Evolutionary conservation across 805 yeast genomes (phyloP), one percentile per base, ranked within the genome.

Genomic region (Blastobotrys robertii): DNA sequence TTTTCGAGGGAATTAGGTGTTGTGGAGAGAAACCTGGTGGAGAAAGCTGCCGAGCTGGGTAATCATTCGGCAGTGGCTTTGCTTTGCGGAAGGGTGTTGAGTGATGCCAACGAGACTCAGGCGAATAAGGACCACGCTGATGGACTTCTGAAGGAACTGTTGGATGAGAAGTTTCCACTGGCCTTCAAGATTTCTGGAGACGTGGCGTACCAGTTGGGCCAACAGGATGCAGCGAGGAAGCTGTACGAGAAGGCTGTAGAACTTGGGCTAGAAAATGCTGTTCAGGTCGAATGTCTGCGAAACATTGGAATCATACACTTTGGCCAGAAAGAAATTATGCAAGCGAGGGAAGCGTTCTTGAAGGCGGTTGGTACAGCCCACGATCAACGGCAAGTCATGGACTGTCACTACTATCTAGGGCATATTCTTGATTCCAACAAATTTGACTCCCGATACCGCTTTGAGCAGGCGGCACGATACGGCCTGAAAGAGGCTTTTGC

Each of bases 111-210:
- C 2, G 62, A 63, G 1, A 45, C 67, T 0, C 56, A 62, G 8
- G 84, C 76, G 2, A 95, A 85, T 53, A 73, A 70, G 49, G 51
- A 52, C 2, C 72, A 80, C 56, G 95, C 95, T 0, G 73, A 72
- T 44, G 57, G 65, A 19, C 73, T 86, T 37, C 70, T 87, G 5
- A 65, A 66, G 30, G 66, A 77, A 33, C 64, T 88, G 14, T 68
- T 79, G 41, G 70, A 75, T 34, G 43, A 72, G 39, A 69, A 77
- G 11, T 90, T 85, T 56, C 87, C 94, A 0, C 63, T 85, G 38
- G 81, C 84, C 0, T 72, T 80, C 55, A 87, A 87, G 59, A 65
- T 84, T 51, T 76, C 82, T 1, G 97, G 87, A 1, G 96, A 88
- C 61, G 60, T 81, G 38, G 81, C 85, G 8, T 72, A 72, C 48